These are phyloP conservation scores for Hortaea werneckii DNA, from an alignment of 2,329 filamentous ascomycete genomes.

Conservation along the genomic window DNA sequence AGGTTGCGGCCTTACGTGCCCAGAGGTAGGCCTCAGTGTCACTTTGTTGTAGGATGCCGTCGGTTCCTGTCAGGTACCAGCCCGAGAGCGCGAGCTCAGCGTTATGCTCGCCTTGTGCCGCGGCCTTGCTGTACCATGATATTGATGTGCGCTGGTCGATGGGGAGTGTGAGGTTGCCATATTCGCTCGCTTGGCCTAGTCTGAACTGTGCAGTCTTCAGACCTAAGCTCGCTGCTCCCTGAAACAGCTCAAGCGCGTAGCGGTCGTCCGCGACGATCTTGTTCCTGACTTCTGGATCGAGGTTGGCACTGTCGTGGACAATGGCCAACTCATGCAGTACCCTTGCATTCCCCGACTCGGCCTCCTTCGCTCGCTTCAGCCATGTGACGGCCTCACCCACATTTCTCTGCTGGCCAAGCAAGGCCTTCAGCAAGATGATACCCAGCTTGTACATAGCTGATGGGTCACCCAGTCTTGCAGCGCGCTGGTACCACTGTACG, in stretches of 20 bases:
- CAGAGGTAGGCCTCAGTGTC: slow-evolving; percentile 96
- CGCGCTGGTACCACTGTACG: slow-evolving; percentile 95
- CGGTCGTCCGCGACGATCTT: slow-evolving; percentile 68
- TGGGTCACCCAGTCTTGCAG: slow-evolving; percentile 78
- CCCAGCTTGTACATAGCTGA: slow-evolving; percentile 98
- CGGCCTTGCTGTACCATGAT: slow-evolving; percentile 86
- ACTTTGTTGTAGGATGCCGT: slow-evolving; percentile 79
- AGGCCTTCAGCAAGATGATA: slow-evolving; percentile 86
- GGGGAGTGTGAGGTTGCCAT: slow-evolving; percentile 70
- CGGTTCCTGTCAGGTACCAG: slow-evolving; percentile 75
- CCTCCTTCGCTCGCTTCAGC: slow-evolving; percentile 89
- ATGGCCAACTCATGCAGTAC: slow-evolving; percentile 77
- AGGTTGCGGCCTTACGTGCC: slow-evolving; percentile 85
- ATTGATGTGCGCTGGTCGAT: slow-evolving; percentile 80
- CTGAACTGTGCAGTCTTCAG: slow-evolving; percentile 95
- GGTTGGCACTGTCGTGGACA: slow-evolving; percentile 54
- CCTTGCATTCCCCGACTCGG: slow-evolving; percentile 84
- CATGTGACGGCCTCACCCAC: slow-evolving; percentile 78
- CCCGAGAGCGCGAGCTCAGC: slow-evolving; percentile 55
- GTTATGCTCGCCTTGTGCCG: slow-evolving; percentile 88
- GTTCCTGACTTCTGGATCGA: slow-evolving; percentile 46
- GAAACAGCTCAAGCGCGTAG: slow-evolving; percentile 73
- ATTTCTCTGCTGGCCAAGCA: slow-evolving; percentile 78
- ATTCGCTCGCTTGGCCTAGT: slow-evolving; percentile 80
- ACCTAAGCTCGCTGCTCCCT: slow-evolving; percentile 73